Conservation (phyloP, 2,329 filamentous ascomycete species). For the Hypoxylon sp. region DNA sequence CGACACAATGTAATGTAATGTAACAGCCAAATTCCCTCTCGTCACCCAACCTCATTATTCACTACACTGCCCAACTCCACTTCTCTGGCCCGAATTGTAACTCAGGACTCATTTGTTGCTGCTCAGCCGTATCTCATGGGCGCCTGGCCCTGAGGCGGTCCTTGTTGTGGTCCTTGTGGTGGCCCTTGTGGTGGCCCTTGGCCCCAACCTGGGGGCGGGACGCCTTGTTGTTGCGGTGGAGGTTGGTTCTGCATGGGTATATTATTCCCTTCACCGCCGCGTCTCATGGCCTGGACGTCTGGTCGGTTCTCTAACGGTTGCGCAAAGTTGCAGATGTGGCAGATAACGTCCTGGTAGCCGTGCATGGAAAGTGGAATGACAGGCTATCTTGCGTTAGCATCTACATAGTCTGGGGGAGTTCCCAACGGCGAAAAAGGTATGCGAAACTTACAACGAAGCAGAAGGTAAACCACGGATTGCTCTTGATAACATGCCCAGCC, state of each 20-base stretch:
- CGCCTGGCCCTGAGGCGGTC: constrained; percentile 42
- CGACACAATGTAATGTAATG: constrained; percentile 20
- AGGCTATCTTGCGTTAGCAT: constrained; percentile 63
- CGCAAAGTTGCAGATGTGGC: constrained; percentile 82
- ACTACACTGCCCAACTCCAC: background rate
- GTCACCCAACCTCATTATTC: constrained; percentile 4
- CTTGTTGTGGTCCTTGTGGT: constrained; percentile 35
- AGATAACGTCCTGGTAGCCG: constrained; percentile 78
- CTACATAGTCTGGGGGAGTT: background rate
- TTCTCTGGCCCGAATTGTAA: background rate
- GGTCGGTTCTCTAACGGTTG: constrained; percentile 73
- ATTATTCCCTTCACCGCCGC: constrained; percentile 57
- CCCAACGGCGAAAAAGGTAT: background rate
- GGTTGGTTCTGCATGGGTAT: constrained; percentile 57
- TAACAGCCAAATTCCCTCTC: constrained; percentile 6
- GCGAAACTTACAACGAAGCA: constrained; percentile 76
- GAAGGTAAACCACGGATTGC: constrained; percentile 82
- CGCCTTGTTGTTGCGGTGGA: constrained; percentile 55
- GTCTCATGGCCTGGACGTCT: constrained; percentile 68
- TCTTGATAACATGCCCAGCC: constrained; percentile 72
- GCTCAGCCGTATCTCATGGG: constrained; percentile 50
- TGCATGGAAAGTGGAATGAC: constrained; percentile 78
- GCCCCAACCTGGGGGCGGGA: constrained; percentile 32
- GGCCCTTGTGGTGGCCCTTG: constrained; percentile 28
- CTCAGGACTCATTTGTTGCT: background rate